These are phyloP conservation scores for Oemleria cerasiformis DNA, from an alignment of 306 rosid species.

Conservation along the genomic window DNA sequence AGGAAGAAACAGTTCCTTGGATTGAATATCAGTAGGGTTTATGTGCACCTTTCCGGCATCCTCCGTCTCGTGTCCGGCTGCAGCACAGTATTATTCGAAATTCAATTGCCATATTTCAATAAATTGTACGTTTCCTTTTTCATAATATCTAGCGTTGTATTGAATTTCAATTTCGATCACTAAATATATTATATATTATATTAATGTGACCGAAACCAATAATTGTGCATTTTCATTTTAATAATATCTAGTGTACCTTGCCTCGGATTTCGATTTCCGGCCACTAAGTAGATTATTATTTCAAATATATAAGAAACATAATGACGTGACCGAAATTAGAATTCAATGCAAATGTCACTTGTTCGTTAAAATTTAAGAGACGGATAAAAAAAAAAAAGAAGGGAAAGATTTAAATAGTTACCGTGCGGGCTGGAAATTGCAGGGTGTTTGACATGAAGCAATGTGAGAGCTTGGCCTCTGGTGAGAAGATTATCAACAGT, in stretches of 20 bases:
- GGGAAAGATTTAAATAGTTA: constrained; percentile 6
- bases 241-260: too few relatives aligned
- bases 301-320: too few relatives aligned
- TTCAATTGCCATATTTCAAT: too few relatives aligned
- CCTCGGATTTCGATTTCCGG: too few relatives aligned
- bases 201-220: too few relatives aligned
- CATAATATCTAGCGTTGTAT: too few relatives aligned
- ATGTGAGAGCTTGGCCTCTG: constrained; percentile 56
- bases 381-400: not conserved
- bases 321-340: too few relatives aligned
- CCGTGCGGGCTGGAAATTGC: constrained; percentile 44
- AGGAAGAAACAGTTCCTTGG: constrained; percentile 66
- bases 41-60: constrained; percentile 45
- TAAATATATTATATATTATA: too few relatives aligned
- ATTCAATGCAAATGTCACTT: not conserved
- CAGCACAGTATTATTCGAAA: constrained; percentile 5
- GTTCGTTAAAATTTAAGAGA: not conserved
- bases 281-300: too few relatives aligned
- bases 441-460: constrained; percentile 58
- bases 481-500: constrained; percentile 72
- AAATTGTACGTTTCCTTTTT: too few relatives aligned
- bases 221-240: too few relatives aligned
- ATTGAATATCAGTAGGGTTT: constrained; percentile 53
- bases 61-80: constrained; percentile 51
- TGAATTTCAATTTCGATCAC: too few relatives aligned